These are phyloP conservation scores for Infundibulicybe gibba DNA, from an alignment of 768 basidiomycete genomes.

Conservation along the genomic window DNA sequence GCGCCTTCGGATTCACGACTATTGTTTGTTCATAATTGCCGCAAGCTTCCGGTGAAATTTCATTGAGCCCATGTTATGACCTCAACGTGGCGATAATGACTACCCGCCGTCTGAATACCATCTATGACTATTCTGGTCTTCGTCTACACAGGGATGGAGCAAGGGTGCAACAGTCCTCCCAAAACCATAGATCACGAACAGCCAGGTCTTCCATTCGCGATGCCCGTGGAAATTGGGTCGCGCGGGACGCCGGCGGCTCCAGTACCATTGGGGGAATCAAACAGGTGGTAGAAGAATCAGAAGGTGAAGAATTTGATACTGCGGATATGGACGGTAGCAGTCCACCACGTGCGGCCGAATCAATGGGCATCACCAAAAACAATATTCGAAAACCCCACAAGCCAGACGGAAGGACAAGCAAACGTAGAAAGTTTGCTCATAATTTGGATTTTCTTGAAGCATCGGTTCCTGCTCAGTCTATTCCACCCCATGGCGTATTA, in stretches of 20 bases:
- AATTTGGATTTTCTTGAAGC: constrained; percentile 55
- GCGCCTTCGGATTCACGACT: too few relatives aligned
- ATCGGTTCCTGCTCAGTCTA: constrained; percentile 6
- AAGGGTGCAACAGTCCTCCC: constrained; percentile 46
- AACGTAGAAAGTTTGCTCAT: constrained; percentile 39
- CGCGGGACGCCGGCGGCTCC: constrained; percentile 59
- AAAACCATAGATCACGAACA: constrained; percentile 28
- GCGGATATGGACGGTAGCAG: constrained; percentile 1
- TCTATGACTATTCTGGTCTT: constrained; percentile 64
- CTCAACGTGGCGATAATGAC: constrained; percentile 13
- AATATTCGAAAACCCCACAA: constrained; percentile 11
- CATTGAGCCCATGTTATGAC: too few relatives aligned
- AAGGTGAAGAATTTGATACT: constrained; percentile 6
- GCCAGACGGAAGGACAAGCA: constrained; percentile 24
- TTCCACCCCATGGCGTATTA: constrained; percentile 3
- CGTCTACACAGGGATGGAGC: constrained; percentile 62
- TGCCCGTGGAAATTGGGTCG: constrained; percentile 61
- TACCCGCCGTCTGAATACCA: constrained; percentile 42
- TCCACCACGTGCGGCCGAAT: not conserved
- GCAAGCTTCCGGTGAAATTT: too few relatives aligned
- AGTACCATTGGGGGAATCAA: constrained; percentile 32
- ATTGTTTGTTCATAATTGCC: too few relatives aligned
- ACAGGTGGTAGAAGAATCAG: constrained; percentile 14
- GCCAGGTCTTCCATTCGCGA: constrained; percentile 36
- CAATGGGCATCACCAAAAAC: constrained; percentile 8